phyloP scores from a whole-genome alignment of 2,329 filamentous ascomycete genomes.

The Talaromyces sp. region DNA sequence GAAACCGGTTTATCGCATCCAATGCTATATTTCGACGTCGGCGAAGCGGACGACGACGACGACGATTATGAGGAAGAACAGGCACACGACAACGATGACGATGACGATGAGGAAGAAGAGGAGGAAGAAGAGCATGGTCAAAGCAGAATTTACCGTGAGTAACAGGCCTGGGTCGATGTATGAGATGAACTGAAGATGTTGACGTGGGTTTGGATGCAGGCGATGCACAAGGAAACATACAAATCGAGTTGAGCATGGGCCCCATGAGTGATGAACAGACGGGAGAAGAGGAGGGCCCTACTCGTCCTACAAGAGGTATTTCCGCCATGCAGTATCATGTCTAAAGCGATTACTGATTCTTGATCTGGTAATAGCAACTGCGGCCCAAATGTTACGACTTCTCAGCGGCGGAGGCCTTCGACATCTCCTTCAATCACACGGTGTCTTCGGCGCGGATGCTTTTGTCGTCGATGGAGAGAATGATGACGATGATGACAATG shows the following conservation, averaged over 20 bases:
- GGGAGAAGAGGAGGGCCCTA: conserved; percentile 12
- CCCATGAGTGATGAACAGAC: conserved; percentile 18
- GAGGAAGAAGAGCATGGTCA: not conserved
- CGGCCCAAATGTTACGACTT: conserved; percentile 48
- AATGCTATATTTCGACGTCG: conserved; percentile 31
- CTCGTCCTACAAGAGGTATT: conserved; percentile 13
- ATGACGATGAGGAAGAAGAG: not conserved
- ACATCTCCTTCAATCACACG: conserved; percentile 44
- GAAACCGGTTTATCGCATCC: conserved; percentile 37
- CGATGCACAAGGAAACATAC: conserved; percentile 24
- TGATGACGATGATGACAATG: conserved; percentile 25
- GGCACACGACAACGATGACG: conserved; percentile 32
- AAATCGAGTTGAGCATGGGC: conserved; percentile 28
- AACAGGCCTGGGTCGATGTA: not conserved
- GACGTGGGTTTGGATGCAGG: not conserved
- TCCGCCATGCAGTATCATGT: not conserved
- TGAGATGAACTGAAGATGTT: not conserved
- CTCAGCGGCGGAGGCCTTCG: conserved; percentile 51
- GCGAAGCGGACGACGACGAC: conserved; percentile 31
- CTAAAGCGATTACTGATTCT: conserved; percentile 1
- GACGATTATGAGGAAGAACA: conserved; percentile 29
- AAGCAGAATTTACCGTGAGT: conserved; percentile 4
- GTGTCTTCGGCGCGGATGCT: conserved; percentile 19
- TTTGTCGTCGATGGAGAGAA: conserved; percentile 28
- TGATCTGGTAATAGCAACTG: conserved; percentile 25